Evolutionary conservation across 208 protist species (phyloP), one percentile per base, ranked within the genome.

Genomic region (Porcisia deanei): DNA sequence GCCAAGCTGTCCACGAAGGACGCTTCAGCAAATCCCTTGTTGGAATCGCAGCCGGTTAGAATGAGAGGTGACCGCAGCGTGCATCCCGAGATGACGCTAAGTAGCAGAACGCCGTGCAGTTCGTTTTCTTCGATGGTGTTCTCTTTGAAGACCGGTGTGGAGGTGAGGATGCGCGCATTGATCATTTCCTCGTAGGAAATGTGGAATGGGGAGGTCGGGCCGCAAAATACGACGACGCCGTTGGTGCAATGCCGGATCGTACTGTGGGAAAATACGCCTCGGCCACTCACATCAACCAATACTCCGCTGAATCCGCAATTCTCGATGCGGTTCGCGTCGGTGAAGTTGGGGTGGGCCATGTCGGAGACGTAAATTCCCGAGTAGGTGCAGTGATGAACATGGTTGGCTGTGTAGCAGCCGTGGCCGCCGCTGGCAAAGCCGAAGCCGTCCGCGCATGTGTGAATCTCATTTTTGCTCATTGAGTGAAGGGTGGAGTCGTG

Each of bases 61-160:
- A 74, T 41, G 0, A 80, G 73, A 18, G 68, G 76, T 16, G 73
- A 77, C n/a, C 93, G 85, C 43, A 97, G 67, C 0, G 85, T 77
- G 58, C 57, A 85, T 37, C 85, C 88, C 34, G 60, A 85, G 49
- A 86, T 76, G 63, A 91, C 89, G 71, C 82, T 89, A 12, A 94
- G 73, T 18, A 96, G 79, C 63, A 97, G 71, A 65, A 96, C 85
- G 22, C 93, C 93, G 79, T 97, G 90, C 45, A 85, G 61, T 41
- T 90, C 80, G 78, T 97, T 90, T 53, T 93, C 84, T 53, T 91
- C 88, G 73, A 97, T 93, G 12, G 71, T 70, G 79, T 93, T 94
- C 8, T 90, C 80, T 59, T 81, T 70, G 71, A 97, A 94, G 5
- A 64, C 76, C 25, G 89, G 77, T 8, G 87, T 71, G 16, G 91